Base-by-base conservation (phyloP, 1,284 basidiomycete genomes). In the Rhodotorula mucilaginosa region DNA sequence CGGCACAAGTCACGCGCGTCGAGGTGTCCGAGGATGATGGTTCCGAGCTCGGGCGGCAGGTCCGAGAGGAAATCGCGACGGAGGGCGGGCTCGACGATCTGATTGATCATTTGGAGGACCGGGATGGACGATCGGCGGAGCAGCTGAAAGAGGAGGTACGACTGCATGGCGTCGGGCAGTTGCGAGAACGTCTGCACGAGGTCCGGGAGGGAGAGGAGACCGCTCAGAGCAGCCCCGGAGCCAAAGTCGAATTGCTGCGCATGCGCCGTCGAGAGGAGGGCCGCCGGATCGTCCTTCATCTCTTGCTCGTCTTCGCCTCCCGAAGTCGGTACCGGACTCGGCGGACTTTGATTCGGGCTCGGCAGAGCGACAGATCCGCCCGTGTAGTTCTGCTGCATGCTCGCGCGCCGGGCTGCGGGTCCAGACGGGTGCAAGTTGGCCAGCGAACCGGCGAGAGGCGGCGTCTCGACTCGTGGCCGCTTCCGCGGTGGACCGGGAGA, bases 41-140 rank as follows among this genome's bases (percentile, higher is more conserved):
- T 90, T 62, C 91, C 89, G 60, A 94, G 87, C 77, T 94, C 92
- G 29, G 90, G 88, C 13, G 92, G 92, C 10, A 94, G 85, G 58
- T 92, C 86, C 3, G 89, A 90, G 74, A 94, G 84, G 80, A 93
- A 94, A 81, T 94, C 92, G 76, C 92, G 88, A 29, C 91, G 90
- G 39, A 94, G 84, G 12, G 90, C 91, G 46, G 91, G 91, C 0
- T 89, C 89, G 75, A 94, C 84, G 72, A 94, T 88, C 58, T 89
- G 89, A 79, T 93, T 90, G 21, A 93, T 82, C 7, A 88, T 90
- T 67, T 92, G 88, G 46, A 94, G 83, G 57, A 93, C 91, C 12
- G 90, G 88, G 23, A 93, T 85, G 4, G 91, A 88, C 18, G 92
- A 92, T 78, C 91, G 90, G 72, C 90, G 88, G 57, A 94, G 83